Evolutionary conservation across 2,329 filamentous ascomycete genomes (phyloP).

Genomic region (Aspergillus felis): DNA sequence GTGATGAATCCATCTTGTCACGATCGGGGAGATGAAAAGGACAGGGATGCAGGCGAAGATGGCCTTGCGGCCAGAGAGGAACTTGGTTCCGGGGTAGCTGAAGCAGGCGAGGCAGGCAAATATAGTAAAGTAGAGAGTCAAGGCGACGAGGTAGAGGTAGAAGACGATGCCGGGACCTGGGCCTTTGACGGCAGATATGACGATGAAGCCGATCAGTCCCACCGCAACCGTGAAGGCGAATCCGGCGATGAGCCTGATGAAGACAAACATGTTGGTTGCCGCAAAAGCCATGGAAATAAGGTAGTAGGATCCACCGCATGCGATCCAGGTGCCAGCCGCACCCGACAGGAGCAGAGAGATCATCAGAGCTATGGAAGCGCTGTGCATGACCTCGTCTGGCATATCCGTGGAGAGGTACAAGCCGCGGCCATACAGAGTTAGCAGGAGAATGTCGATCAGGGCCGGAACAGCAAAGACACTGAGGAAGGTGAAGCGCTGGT

Average conservation of each 20-base stretch:
- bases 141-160: slow-evolving; percentile 54
- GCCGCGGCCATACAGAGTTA: slow-evolving; percentile 58
- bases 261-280: slow-evolving; percentile 53
- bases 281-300: slow-evolving; percentile 55
- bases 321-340: slow-evolving; percentile 61
- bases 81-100: slow-evolving; percentile 52
- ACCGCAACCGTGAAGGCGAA: slow-evolving; percentile 50
- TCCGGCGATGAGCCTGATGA: slow-evolving; percentile 51
- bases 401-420: slow-evolving; percentile 59
- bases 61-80: slow-evolving; percentile 55
- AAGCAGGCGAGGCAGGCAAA: slow-evolving; percentile 53
- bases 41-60: slow-evolving; percentile 55
- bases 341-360: slow-evolving; percentile 57
- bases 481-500: slow-evolving; percentile 54
- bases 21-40: slow-evolving; percentile 54
- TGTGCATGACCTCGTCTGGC: slow-evolving; percentile 46
- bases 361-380: slow-evolving; percentile 56
- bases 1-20: slow-evolving; percentile 51
- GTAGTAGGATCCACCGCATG: slow-evolving; percentile 61
- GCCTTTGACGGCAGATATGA: slow-evolving; percentile 45
- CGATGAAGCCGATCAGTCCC: slow-evolving; percentile 51
- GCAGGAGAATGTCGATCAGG: slow-evolving; percentile 57
- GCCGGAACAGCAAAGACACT: slow-evolving; percentile 62
- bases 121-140: slow-evolving; percentile 57
- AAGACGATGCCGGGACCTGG: slow-evolving; percentile 53